Percentiles rank a stretch among this genome's conserved stretches.
Evolutionary conservation across 306 rosid species (phyloP).

Genomic region (Pterocarpus santalinus): DNA sequence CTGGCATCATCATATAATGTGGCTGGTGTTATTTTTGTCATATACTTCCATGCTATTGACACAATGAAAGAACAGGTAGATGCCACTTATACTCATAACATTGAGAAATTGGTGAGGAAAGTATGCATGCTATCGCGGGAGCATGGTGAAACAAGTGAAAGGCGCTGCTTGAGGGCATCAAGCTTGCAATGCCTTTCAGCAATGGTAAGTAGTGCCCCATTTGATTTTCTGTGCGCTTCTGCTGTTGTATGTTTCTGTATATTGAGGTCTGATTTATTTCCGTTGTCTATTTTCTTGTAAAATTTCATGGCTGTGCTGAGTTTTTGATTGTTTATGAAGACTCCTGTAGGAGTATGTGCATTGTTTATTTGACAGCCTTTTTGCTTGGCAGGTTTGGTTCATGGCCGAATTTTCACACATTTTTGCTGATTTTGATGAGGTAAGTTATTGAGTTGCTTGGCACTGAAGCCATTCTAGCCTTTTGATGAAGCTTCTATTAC

Average conservation of each 20-base stretch:
- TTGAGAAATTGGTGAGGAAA: slow-evolving; percentile 80
- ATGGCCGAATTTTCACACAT: slow-evolving; percentile 88
- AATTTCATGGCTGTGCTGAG: not conserved
- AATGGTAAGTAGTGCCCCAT: slow-evolving; percentile 66
- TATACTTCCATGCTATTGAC: slow-evolving; percentile 41
- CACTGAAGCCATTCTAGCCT: slow-evolving; percentile 23
- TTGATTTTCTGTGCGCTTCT: slow-evolving; percentile 24
- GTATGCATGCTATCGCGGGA: slow-evolving; percentile 74
- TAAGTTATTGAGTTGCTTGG: slow-evolving; percentile 46
- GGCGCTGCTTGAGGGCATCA: slow-evolving; percentile 77
- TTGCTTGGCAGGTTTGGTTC: slow-evolving; percentile 80
- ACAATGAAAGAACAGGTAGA: slow-evolving; percentile 68
- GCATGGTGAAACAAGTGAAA: slow-evolving; percentile 67
- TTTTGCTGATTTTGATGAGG: slow-evolving; percentile 89
- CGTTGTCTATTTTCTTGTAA: not conserved
- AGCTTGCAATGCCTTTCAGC: slow-evolving; percentile 99
- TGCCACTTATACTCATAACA: slow-evolving; percentile 80
- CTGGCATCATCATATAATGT: not conserved
- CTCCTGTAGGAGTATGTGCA: slow-evolving; percentile 6
- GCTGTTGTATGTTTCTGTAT: slow-evolving; percentile 11
- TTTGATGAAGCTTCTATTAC: slow-evolving; percentile 12
- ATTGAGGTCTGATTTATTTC: not conserved
- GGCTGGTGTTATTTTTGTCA: not conserved
- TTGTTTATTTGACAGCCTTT: slow-evolving; percentile 43
- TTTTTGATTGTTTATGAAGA: not conserved